phyloP scores from a whole-genome alignment of 1,284 basidiomycete species.

The Limonomyces culmigenus region DNA sequence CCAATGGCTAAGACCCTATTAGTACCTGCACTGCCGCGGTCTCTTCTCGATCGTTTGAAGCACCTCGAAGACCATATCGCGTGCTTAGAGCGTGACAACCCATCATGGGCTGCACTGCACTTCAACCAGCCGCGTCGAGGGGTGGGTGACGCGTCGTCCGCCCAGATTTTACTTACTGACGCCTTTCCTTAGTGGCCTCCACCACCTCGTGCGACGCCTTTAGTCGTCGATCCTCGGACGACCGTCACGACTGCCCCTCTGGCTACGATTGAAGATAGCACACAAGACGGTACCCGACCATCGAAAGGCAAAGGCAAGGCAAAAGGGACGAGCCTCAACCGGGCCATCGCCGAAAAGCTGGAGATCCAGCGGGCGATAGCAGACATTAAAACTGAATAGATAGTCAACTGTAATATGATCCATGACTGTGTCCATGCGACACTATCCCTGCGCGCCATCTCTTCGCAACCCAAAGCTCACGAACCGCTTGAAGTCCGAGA shows the following conservation, averaged over 20 bases:
- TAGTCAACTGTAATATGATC: not conserved
- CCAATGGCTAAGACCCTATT: constrained; percentile 1
- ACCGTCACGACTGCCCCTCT: no score
- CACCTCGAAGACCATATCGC: constrained; percentile 62
- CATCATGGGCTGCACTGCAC: constrained; percentile 69
- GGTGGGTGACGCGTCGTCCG: constrained; percentile 24
- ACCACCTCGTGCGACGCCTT: constrained; percentile 52
- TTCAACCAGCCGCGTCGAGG: constrained; percentile 67
- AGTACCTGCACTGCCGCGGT: constrained; percentile 57
- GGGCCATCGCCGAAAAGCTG: constrained; percentile 55
- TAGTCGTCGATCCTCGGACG: constrained; percentile 48
- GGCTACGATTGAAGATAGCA: no score
- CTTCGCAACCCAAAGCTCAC: constrained; percentile 73
- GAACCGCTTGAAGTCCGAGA: constrained; percentile 72
- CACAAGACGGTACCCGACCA: no score
- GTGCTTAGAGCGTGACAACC: constrained; percentile 58
- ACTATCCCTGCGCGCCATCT: constrained; percentile 32
- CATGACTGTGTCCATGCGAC: not conserved
- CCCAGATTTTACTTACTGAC: not conserved
- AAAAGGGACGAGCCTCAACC: constrained; percentile 43
- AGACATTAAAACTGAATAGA: constrained; percentile 19
- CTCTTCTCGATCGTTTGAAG: constrained; percentile 42
- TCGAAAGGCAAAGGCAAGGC: constrained; percentile 11
- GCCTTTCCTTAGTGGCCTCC: constrained; percentile 46
- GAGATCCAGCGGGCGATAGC: constrained; percentile 60